These are phyloP conservation scores for Durusdinium trenchii DNA, from an alignment of 73 alveolate genomes.

Conservation along the genomic window DNA sequence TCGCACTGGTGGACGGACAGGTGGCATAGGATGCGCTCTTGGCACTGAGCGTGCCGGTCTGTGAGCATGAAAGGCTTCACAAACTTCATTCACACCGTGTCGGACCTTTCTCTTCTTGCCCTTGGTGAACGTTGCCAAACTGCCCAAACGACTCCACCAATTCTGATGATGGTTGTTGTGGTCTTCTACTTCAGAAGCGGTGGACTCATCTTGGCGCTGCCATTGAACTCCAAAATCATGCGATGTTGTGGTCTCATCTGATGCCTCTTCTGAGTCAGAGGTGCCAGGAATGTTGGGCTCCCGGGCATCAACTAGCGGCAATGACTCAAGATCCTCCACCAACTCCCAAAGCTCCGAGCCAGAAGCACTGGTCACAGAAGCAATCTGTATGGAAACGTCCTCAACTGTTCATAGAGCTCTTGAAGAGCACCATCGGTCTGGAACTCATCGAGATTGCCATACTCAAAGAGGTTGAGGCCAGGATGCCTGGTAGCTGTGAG, in stretches of 20 bases:
- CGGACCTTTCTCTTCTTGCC: background rate
- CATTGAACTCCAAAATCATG: background rate
- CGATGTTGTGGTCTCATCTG: background rate
- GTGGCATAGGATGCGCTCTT: background rate
- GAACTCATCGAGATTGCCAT: background rate
- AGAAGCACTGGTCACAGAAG: background rate
- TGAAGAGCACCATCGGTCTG: background rate
- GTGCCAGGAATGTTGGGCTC: background rate
- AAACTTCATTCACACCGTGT: background rate
- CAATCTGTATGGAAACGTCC: background rate
- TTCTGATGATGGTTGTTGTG: background rate
- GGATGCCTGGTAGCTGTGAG: conserved; percentile 57
- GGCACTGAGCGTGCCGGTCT: background rate
- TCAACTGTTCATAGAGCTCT: background rate
- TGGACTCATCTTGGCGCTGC: background rate
- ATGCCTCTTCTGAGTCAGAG: background rate
- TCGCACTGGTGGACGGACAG: background rate
- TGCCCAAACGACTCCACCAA: background rate
- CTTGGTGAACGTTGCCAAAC: background rate
- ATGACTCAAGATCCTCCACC: background rate
- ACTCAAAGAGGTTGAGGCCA: conserved; percentile 11
- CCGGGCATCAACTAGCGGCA: background rate
- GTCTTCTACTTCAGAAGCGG: background rate
- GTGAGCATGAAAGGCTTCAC: background rate
- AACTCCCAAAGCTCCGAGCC: background rate